Conservation (phyloP, 139 green algal species). For the Zygnema circumcarinatum region DNA sequence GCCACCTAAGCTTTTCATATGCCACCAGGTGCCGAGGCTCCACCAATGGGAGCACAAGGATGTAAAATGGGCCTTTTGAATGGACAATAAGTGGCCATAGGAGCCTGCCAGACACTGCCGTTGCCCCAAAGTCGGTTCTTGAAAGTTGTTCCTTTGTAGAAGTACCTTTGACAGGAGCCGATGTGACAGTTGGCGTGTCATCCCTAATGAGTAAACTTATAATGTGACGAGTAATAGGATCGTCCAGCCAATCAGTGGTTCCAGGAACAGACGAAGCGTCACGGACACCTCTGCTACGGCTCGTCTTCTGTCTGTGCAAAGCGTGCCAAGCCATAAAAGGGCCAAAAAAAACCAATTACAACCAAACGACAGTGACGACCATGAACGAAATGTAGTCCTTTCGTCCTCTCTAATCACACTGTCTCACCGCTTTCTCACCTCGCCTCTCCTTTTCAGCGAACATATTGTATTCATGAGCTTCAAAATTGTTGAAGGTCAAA, state of each 20-base stretch:
- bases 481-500: no score
- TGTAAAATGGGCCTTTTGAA: conserved; percentile 17
- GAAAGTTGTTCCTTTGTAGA: not conserved
- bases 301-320: not conserved
- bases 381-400: not conserved
- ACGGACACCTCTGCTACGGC: not conserved
- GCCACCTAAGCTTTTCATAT: conserved; percentile 16
- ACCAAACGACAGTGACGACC: not conserved
- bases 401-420: not conserved
- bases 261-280: conserved; percentile 18
- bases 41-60: conserved; percentile 21
- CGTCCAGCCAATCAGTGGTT: conserved; percentile 26
- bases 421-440: not conserved
- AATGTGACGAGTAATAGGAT: conserved; percentile 25
- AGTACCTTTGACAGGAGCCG: not conserved
- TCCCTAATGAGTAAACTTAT: conserved; percentile 17
- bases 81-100: conserved; percentile 34
- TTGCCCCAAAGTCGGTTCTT: not conserved
- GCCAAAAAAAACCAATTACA: not conserved
- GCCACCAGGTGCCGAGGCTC: conserved; percentile 19
- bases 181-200: no score
- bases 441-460: conserved; percentile 1
- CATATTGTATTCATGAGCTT: not conserved
- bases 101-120: not conserved
- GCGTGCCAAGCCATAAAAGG: not conserved